Percentiles rank a stretch among this genome's conserved stretches.
Evolutionary conservation across 2,329 filamentous ascomycete genomes (phyloP).

Genomic region (Epichloe aotearoae): DNA sequence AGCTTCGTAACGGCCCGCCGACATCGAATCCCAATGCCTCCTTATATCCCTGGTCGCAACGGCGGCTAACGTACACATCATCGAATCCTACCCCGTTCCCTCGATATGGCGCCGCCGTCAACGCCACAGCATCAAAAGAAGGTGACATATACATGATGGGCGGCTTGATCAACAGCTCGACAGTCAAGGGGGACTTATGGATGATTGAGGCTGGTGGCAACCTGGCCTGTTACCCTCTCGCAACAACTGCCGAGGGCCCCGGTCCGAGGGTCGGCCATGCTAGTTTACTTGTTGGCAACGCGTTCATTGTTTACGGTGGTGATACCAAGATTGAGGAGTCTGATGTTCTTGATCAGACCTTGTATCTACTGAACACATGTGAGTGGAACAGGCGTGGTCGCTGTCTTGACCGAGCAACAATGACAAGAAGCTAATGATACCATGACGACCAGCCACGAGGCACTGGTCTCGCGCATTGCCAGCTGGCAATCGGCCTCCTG

Average conservation of each 20-base stretch:
- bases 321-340: constrained; percentile 95
- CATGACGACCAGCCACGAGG: constrained; percentile 56
- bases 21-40: constrained; percentile 54
- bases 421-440: constrained; percentile 8
- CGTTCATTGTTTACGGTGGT: constrained; percentile 96
- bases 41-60: constrained; percentile 92
- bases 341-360: constrained; percentile 83
- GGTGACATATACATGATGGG: constrained; percentile 98
- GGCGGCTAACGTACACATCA: constrained; percentile 73
- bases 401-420: background rate
- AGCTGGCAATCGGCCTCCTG: constrained; percentile 70
- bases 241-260: constrained; percentile 85
- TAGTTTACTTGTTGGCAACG: constrained; percentile 89
- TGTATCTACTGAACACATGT: constrained; percentile 97
- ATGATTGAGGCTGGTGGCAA: constrained; percentile 85
- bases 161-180: constrained; percentile 85
- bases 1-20: constrained; percentile 43
- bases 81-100: constrained; percentile 80
- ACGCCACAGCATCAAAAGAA: constrained; percentile 84
- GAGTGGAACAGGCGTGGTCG: constrained; percentile 26
- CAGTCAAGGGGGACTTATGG: constrained; percentile 91
- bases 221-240: constrained; percentile 81
- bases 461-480: constrained; percentile 96
- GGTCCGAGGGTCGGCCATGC: constrained; percentile 90
- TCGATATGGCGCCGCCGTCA: constrained; percentile 92